Evolutionary conservation across 805 yeast genomes (phyloP).

Genomic region (Clavispora phyllophila): DNA sequence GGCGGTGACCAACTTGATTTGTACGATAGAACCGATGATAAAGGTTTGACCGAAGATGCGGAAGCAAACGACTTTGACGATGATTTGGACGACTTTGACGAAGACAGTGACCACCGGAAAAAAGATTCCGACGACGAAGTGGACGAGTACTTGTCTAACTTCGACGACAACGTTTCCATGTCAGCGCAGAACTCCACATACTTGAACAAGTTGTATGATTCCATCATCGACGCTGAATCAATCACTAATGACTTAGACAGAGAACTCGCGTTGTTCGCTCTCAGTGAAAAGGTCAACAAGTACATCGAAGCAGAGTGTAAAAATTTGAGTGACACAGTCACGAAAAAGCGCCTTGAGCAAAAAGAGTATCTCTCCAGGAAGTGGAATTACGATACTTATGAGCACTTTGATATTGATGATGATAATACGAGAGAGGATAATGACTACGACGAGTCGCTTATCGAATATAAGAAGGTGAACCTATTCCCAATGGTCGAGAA

Average conservation of each 20-base stretch:
- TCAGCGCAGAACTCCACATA: slow-evolving; percentile 12
- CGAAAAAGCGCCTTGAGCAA: slow-evolving; percentile 28
- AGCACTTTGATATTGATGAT: slow-evolving; percentile 37
- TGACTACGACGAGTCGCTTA: slow-evolving; percentile 36
- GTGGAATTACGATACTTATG: slow-evolving; percentile 39
- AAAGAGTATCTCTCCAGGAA: slow-evolving; percentile 26
- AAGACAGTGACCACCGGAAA: slow-evolving; percentile 13
- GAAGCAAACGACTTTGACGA: slow-evolving; percentile 19
- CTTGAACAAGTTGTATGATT: slow-evolving; percentile 27
- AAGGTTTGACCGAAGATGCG: slow-evolving; percentile 17
- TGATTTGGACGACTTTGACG: slow-evolving; percentile 25
- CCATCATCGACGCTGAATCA: slow-evolving; percentile 31
- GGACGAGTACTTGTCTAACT: slow-evolving; percentile 17
- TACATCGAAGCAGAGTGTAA: slow-evolving; percentile 30
- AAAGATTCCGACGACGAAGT: slow-evolving; percentile 21
- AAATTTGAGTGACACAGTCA: slow-evolving; percentile 26
- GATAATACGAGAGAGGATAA: slow-evolving; percentile 11
- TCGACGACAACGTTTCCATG: slow-evolving; percentile 7
- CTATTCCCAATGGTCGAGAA: slow-evolving; percentile 89
- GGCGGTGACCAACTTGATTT: slow-evolving; percentile 33
- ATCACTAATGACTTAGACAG: slow-evolving; percentile 30
- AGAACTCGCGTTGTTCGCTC: slow-evolving; percentile 27
- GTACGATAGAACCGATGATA: slow-evolving; percentile 18
- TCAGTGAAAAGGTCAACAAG: slow-evolving; percentile 29
- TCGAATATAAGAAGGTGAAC: slow-evolving; percentile 51